These are phyloP conservation scores for Volvox carteri DNA, from an alignment of 163 green algal genomes.

Conservation along the genomic window DNA sequence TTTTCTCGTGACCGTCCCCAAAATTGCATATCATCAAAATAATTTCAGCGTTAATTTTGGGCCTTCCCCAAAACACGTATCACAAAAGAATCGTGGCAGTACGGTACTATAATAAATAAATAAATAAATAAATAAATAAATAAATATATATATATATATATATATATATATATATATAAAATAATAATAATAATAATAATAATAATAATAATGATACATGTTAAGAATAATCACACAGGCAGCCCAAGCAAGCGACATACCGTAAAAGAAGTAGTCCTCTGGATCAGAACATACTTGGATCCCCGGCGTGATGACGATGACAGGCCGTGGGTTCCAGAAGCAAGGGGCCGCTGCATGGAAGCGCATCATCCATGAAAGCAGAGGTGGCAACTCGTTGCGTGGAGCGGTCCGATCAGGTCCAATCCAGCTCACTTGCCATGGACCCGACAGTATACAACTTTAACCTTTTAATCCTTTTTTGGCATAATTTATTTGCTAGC, in stretches of 20 bases:
- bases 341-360: not conserved
- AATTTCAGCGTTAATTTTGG: too few relatives aligned
- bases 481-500: not conserved
- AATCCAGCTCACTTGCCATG: too few relatives aligned
- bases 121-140: not conserved
- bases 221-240: too few relatives aligned
- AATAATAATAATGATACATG: not conserved
- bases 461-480: not conserved
- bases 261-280: constrained; percentile 30
- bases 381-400: not conserved
- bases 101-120: not conserved
- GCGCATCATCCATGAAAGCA: not conserved
- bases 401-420: not conserved
- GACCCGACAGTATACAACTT: not conserved
- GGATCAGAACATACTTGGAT: not conserved
- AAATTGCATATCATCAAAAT: too few relatives aligned
- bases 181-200: not conserved
- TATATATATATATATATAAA: not conserved
- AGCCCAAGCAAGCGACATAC: too few relatives aligned
- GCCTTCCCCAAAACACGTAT: too few relatives aligned
- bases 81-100: not conserved
- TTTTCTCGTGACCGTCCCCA: too few relatives aligned
- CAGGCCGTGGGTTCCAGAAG: not conserved
- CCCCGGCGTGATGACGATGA: not conserved
- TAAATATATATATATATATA: not conserved